A percentile compares a stretch with the other conserved stretches of the same genome.
These are phyloP conservation scores for Aspergillus asperescens DNA, from an alignment of 495 filamentous ascomycete species.

Conservation along the genomic window DNA sequence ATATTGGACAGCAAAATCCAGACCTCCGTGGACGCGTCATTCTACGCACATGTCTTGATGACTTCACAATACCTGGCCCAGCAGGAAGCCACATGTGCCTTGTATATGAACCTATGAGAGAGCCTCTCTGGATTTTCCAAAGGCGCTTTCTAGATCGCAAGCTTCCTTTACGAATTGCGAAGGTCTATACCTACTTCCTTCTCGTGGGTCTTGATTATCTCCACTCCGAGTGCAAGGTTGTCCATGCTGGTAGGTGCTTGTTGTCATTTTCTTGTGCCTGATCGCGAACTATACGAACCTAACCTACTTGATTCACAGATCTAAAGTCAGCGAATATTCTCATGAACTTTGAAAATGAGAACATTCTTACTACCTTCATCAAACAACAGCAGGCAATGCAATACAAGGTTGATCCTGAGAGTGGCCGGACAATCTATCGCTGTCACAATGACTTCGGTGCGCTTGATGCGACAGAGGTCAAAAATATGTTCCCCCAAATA, in stretches of 20 bases:
- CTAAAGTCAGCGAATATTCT: conserved; percentile 36
- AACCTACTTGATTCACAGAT: conserved; percentile 25
- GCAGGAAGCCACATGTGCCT: conserved; percentile 35
- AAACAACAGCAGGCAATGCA: conserved; percentile 24
- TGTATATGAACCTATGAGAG: conserved; percentile 33
- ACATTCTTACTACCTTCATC: conserved; percentile 25
- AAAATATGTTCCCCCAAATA: conserved; percentile 49
- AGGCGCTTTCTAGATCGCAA: conserved; percentile 18
- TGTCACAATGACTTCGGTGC: conserved; percentile 24
- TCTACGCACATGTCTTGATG: conserved; percentile 12
- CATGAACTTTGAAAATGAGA: conserved; percentile 29
- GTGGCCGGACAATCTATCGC: conserved; percentile 11
- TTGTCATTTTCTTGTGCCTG: not conserved
- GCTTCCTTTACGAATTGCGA: conserved; percentile 21
- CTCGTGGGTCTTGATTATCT: conserved; percentile 37
- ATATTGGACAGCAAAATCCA: conserved; percentile 17
- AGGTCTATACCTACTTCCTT: conserved; percentile 28
- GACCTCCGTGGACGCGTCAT: conserved; percentile 17
- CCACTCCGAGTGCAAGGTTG: conserved; percentile 31
- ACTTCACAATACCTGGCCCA: conserved; percentile 22
- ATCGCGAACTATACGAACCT: too few relatives aligned
- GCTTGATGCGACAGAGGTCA: conserved; percentile 12
- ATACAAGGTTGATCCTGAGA: conserved; percentile 17
- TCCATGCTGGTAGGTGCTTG: conserved; percentile 20
- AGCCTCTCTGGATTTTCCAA: conserved; percentile 26